Conservation (phyloP, 2,329 filamentous ascomycete species). For the Fusarium sp. region DNA sequence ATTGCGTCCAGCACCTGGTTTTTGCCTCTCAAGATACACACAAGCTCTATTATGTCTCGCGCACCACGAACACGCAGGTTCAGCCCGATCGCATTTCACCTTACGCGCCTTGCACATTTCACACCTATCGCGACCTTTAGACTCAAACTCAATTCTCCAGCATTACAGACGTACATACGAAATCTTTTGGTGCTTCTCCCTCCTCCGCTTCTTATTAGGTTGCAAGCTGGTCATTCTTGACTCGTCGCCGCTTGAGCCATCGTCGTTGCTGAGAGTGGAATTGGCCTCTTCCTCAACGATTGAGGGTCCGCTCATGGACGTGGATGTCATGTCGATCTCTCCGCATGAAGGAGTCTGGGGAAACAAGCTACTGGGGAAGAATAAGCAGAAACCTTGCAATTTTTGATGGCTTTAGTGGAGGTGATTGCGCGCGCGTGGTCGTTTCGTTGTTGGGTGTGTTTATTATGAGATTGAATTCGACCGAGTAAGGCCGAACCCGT, state of each 20-base stretch:
- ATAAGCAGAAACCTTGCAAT: constrained; percentile 26
- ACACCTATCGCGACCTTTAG: constrained; percentile 48
- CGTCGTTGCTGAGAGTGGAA: constrained; percentile 53
- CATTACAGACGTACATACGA: constrained; percentile 51
- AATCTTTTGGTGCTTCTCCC: constrained; percentile 57
- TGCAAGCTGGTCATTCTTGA: constrained; percentile 34
- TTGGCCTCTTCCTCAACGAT: constrained; percentile 54
- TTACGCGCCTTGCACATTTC: constrained; percentile 61
- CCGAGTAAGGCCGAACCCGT: constrained; percentile 28
- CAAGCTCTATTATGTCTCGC: constrained; percentile 74
- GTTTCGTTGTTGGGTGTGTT: background rate
- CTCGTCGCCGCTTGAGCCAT: constrained; percentile 55
- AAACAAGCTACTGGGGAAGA: constrained; percentile 35
- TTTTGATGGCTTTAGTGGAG: constrained; percentile 15
- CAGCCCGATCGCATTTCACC: constrained; percentile 64
- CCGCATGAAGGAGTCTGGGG: constrained; percentile 46
- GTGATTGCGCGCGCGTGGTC: background rate
- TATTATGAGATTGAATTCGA: constrained; percentile 5
- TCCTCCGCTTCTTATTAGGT: constrained; percentile 55
- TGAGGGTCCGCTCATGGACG: constrained; percentile 43
- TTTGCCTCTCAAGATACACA: constrained; percentile 78
- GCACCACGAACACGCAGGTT: constrained; percentile 78
- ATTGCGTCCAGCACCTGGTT: constrained; percentile 72
- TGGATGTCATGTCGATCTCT: constrained; percentile 46
- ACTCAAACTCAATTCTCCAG: constrained; percentile 3